phyloP scores from a whole-genome alignment of 208 protist species.

The Trypanosoma vivax region DNA sequence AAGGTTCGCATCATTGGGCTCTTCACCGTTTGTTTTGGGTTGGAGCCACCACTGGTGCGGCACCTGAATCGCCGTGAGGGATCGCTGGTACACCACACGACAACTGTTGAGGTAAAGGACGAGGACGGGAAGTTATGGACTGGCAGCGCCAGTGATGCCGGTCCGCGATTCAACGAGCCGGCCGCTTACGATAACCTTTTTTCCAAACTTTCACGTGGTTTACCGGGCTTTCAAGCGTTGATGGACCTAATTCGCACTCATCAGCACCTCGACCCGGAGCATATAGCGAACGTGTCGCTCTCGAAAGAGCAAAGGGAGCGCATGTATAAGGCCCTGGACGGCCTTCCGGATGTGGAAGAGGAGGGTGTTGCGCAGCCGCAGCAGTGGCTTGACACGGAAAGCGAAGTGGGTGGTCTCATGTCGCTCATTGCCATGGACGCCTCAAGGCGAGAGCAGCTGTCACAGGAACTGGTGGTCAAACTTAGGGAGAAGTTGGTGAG shows the following conservation, averaged over 20 bases:
- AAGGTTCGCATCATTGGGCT: conserved; percentile 57
- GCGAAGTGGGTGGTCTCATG: conserved; percentile 10
- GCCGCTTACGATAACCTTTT: conserved; percentile 43
- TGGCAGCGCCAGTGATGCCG: conserved; percentile 14
- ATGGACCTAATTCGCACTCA: conserved; percentile 27
- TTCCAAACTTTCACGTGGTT: conserved; percentile 21
- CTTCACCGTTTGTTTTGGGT: conserved; percentile 54
- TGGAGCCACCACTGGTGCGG: conserved; percentile 27
- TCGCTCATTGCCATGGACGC: conserved; percentile 18
- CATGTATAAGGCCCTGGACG: conserved; percentile 19
- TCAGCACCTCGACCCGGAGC: conserved; percentile 25
- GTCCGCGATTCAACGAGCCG: conserved; percentile 26
- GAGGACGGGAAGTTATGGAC: conserved; percentile 25
- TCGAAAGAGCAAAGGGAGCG: conserved; percentile 18
- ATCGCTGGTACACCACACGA: conserved; percentile 12
- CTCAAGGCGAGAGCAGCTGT: conserved; percentile 31
- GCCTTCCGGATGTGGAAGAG: conserved; percentile 15
- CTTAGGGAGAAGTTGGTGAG: conserved; percentile 36
- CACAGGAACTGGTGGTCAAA: conserved; percentile 32
- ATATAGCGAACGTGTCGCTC: conserved; percentile 32
- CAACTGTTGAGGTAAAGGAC: conserved; percentile 25
- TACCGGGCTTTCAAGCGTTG: conserved; percentile 25
- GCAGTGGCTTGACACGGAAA: conserved; percentile 6
- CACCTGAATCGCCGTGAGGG: conserved; percentile 25
- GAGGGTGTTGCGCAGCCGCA: conserved; percentile 12